Evolutionary conservation across 176 grass and related monocot species (phyloP).

Genomic region (Zoysia japonica): DNA sequence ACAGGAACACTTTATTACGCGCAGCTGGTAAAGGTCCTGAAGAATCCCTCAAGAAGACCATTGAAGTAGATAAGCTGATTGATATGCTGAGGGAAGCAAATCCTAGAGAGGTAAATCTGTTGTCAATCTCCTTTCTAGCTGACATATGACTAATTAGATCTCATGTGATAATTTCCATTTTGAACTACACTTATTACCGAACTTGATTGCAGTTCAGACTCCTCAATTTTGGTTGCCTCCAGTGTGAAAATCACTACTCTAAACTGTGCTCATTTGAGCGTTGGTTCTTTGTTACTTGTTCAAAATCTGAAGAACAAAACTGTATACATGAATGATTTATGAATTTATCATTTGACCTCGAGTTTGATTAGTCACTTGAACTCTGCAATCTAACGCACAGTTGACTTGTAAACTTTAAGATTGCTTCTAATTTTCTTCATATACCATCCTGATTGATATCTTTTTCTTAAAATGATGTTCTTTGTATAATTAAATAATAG

Average conservation of each 20-base stretch:
- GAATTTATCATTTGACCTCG: background rate
- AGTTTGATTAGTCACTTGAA: slow-evolving; percentile 22
- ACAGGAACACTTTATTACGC: slow-evolving; percentile 63
- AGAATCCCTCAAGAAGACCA: slow-evolving; percentile 77
- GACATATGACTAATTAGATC: background rate
- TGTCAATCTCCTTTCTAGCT: slow-evolving; percentile 19
- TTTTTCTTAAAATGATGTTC: slow-evolving; percentile 13
- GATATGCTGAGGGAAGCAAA: slow-evolving; percentile 80
- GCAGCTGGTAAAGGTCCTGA: slow-evolving; percentile 63
- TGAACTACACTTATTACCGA: background rate
- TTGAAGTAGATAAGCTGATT: slow-evolving; percentile 79
- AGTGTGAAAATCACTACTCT: background rate
- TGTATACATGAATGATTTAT: background rate
- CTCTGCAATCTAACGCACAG: background rate
- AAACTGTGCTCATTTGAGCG: background rate
- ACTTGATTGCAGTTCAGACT: slow-evolving; percentile 5
- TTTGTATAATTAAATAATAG: background rate
- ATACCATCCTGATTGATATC: background rate
- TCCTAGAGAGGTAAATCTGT: slow-evolving; percentile 61
- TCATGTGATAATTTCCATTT: background rate
- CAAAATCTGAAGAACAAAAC: slow-evolving; percentile 15
- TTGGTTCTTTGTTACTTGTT: slow-evolving; percentile 10
- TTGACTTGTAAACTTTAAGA: background rate
- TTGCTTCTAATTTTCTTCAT: background rate
- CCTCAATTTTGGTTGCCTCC: background rate